phyloP scores from a whole-genome alignment of 371 early-diverging fungal genomes.

The Dichotomocladium elegans region DNA sequence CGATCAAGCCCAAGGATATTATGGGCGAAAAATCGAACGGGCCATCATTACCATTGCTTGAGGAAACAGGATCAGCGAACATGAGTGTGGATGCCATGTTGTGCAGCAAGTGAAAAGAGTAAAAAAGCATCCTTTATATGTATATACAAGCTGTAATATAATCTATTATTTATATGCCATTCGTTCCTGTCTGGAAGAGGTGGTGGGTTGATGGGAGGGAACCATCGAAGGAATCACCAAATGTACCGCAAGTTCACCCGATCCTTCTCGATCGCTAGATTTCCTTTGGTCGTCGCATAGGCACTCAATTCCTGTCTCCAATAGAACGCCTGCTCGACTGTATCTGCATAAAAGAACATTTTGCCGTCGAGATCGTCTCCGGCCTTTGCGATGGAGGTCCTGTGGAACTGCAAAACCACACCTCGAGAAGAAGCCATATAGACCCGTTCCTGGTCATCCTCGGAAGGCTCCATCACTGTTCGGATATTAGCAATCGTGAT shows the following conservation, averaged over 20 bases:
- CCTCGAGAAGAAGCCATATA: constrained; percentile 2
- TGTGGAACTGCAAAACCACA: constrained; percentile 4
- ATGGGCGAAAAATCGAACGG: background rate
- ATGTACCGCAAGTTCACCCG: constrained; percentile 3
- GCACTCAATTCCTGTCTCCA: constrained; percentile 3
- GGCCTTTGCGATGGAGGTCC: constrained; percentile 1
- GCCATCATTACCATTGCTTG: background rate
- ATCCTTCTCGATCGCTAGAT: background rate
- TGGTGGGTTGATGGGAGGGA: too few species aligned
- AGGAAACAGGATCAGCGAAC: background rate
- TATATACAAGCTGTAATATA: background rate
- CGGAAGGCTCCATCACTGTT: constrained; percentile 1
- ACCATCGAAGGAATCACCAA: background rate
- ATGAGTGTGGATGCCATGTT: background rate
- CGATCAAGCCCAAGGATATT: background rate
- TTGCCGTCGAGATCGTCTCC: constrained; percentile 11
- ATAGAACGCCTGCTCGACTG: background rate
- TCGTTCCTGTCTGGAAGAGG: too few species aligned
- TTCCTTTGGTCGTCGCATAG: background rate
- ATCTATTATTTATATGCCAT: too few species aligned
- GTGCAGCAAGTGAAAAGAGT: background rate
- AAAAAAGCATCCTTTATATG: background rate
- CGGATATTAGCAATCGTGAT: constrained; percentile 4
- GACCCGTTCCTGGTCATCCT: constrained; percentile 8
- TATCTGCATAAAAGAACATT: constrained; percentile 10